Percentiles rank a stretch among this genome's conserved stretches.
Evolutionary conservation across 495 filamentous ascomycete genomes (phyloP).

Genomic region (Penicillium flavigenum): DNA sequence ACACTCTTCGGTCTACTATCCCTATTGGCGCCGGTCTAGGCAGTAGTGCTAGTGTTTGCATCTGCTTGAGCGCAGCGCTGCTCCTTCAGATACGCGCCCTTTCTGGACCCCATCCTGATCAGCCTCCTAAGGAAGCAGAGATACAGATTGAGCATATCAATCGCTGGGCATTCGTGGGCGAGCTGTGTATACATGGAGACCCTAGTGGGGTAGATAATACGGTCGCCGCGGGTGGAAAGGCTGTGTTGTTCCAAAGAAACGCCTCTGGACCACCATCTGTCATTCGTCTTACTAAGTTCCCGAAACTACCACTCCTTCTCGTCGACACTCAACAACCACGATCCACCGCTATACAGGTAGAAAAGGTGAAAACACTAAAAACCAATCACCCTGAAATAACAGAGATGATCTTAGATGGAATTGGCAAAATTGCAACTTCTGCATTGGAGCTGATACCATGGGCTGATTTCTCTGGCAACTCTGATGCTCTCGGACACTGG

Average conservation of each 20-base stretch:
- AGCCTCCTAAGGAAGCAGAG: constrained; percentile 74
- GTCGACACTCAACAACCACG: constrained; percentile 83
- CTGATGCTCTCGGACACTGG: constrained; percentile 61
- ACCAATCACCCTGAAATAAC: constrained; percentile 68
- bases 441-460: constrained; percentile 53
- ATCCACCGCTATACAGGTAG: constrained; percentile 78
- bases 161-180: constrained; percentile 93
- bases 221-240: too few relatives aligned
- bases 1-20: constrained; percentile 92
- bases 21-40: constrained; percentile 90
- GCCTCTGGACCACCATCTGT: constrained; percentile 42
- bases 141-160: constrained; percentile 91
- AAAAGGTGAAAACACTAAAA: constrained; percentile 75
- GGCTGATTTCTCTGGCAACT: constrained; percentile 48
- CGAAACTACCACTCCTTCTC: constrained; percentile 82
- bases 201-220: too few relatives aligned
- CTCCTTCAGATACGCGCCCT: constrained; percentile 85
- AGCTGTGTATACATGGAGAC: constrained; percentile 87
- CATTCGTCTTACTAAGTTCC: constrained; percentile 76
- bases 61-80: constrained; percentile 81
- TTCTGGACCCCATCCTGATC: constrained; percentile 83
- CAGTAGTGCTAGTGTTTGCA: constrained; percentile 86
- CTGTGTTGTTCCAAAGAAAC: too few relatives aligned
- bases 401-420: constrained; percentile 73
- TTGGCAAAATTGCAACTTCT: constrained; percentile 74